phyloP scores from a whole-genome alignment of 768 basidiomycete genomes.

The Gelatoporia subvermispora region DNA sequence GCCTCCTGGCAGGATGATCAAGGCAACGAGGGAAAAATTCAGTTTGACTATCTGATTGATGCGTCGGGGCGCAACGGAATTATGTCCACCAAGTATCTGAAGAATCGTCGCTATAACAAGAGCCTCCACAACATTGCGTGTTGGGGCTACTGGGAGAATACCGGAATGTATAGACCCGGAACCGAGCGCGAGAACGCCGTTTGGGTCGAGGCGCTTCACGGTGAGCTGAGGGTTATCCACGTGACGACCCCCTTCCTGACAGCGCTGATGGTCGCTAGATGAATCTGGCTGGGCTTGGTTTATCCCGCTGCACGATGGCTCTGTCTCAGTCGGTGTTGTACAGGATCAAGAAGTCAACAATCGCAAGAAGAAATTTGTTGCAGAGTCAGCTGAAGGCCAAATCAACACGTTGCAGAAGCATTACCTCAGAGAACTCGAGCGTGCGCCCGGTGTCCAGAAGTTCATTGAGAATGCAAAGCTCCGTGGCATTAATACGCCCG shows the following conservation, averaged over 20 bases:
- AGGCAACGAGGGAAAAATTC: slow-evolving; percentile 41
- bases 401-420: background rate
- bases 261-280: slow-evolving; percentile 27
- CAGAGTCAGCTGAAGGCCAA: background rate
- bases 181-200: slow-evolving; percentile 19
- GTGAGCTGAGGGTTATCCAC: no score
- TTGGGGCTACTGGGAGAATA: slow-evolving; percentile 65
- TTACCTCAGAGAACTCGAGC: slow-evolving; percentile 14
- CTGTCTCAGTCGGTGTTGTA: slow-evolving; percentile 43
- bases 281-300: slow-evolving; percentile 48
- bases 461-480: slow-evolving; percentile 10
- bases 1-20: background rate
- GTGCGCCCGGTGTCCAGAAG: slow-evolving; percentile 14
- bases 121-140: slow-evolving; percentile 62
- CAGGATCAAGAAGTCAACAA: slow-evolving; percentile 36
- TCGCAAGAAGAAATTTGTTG: background rate
- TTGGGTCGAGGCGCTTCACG: slow-evolving; percentile 51
- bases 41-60: slow-evolving; percentile 60
- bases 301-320: slow-evolving; percentile 38
- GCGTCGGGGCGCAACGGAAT: slow-evolving; percentile 61
- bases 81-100: slow-evolving; percentile 45
- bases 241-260: background rate
- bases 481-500: background rate
- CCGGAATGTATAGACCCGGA: slow-evolving; percentile 31
- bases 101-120: slow-evolving; percentile 57